Percentiles rank a stretch among this genome's conserved stretches.
These are phyloP conservation scores for Botrytis fragariae DNA, from an alignment of 2,329 filamentous ascomycete species.

Conservation along the genomic window DNA sequence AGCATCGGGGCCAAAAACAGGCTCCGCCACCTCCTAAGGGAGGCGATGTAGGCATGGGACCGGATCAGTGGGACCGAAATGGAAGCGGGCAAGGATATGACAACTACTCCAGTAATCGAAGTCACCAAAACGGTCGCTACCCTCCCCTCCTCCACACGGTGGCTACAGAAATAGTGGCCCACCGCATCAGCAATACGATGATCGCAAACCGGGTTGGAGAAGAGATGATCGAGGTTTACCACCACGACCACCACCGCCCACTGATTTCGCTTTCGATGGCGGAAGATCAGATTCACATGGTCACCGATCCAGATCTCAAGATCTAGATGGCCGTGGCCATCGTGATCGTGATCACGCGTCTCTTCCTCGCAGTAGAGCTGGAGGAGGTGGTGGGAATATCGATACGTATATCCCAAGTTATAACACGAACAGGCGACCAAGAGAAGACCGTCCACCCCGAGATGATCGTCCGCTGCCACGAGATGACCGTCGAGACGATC, in stretches of 20 bases:
- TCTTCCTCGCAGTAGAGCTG: constrained; percentile 30
- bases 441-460: constrained; percentile 34
- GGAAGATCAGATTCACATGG: constrained; percentile 40
- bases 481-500: constrained; percentile 38
- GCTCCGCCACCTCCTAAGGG: constrained; percentile 86
- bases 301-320: constrained; percentile 44
- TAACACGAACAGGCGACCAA: constrained; percentile 39
- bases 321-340: constrained; percentile 31
- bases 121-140: constrained; percentile 17
- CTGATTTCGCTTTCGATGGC: constrained; percentile 34
- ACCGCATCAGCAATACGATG: constrained; percentile 31
- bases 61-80: constrained; percentile 42
- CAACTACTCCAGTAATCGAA: constrained; percentile 31
- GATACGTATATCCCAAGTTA: constrained; percentile 54
- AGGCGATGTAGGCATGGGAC: constrained; percentile 76
- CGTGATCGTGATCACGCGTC: constrained; percentile 17
- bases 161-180: constrained; percentile 34
- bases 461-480: constrained; percentile 40
- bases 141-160: constrained; percentile 28
- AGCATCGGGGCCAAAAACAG: constrained; percentile 82
- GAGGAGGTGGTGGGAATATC: constrained; percentile 34
- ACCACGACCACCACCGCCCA: constrained; percentile 36
- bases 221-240: constrained; percentile 35
- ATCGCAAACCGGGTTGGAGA: constrained; percentile 38
- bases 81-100: constrained; percentile 32